Percentiles rank a stretch among this genome's conserved stretches.
Conservation (phyloP, 1,139 yeast genomes). For the Saccharomyces hybrid region DNA sequence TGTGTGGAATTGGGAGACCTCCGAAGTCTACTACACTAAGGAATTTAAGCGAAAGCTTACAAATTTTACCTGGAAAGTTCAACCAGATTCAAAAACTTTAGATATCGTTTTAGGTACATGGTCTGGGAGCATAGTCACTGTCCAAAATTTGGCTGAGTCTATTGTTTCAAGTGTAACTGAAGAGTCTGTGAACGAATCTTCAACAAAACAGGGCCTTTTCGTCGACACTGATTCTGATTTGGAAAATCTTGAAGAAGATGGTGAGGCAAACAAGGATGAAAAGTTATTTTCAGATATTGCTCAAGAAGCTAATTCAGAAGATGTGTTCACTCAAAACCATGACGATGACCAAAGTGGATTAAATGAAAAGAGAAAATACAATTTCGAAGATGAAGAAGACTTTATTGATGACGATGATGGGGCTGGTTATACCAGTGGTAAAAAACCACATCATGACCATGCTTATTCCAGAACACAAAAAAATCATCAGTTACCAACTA, state of each 20-base stretch:
- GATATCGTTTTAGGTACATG: conserved; percentile 43
- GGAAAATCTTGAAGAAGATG: conserved; percentile 19
- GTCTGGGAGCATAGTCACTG: conserved; percentile 42
- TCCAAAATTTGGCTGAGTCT: conserved; percentile 33
- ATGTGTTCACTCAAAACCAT: conserved; percentile 21
- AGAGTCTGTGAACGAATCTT: conserved; percentile 3
- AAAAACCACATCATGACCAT: conserved; percentile 11
- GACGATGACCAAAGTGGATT: conserved; percentile 10
- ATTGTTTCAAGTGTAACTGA: not conserved
- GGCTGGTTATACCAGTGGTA: conserved; percentile 39
- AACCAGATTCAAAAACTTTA: conserved; percentile 19
- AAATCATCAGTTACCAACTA: not conserved
- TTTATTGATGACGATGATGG: conserved; percentile 55
- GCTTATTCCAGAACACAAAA: not conserved
- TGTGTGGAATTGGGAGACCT: conserved; percentile 45
- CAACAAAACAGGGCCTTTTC: conserved; percentile 10
- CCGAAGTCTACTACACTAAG: conserved; percentile 28
- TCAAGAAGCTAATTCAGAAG: conserved; percentile 27
- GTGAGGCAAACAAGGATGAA: conserved; percentile 1
- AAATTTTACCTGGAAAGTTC: conserved; percentile 32
- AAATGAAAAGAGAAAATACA: conserved; percentile 27
- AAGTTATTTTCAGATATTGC: conserved; percentile 13
- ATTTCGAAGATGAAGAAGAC: conserved; percentile 34
- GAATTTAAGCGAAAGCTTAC: conserved; percentile 24
- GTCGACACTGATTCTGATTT: conserved; percentile 30